Percentiles rank a stretch among this genome's conserved stretches.
Evolutionary conservation across 352 stramenopile genomes (phyloP).

Genomic region (Thalassiosira oceanica): DNA sequence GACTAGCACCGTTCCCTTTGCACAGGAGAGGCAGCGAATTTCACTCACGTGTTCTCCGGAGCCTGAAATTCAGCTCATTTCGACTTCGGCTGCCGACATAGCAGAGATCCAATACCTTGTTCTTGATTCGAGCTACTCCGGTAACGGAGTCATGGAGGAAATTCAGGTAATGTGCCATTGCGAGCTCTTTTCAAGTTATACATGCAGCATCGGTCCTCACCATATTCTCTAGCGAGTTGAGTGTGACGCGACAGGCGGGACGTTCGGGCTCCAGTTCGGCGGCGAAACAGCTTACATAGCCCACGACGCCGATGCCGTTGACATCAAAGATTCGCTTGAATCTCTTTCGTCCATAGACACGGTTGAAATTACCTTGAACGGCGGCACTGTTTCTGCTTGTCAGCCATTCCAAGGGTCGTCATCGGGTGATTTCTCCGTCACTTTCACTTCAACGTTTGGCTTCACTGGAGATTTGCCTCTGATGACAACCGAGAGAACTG

Average conservation of each 20-base stretch:
- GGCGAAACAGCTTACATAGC: conserved; percentile 88
- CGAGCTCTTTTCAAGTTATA: too few species aligned
- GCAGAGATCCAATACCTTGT: conserved; percentile 86
- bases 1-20: conserved; percentile 84
- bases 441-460: conserved; percentile 84
- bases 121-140: conserved; percentile 82
- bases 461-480: conserved; percentile 87
- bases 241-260: conserved; percentile 89
- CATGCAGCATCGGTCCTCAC: too few species aligned
- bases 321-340: conserved; percentile 87
- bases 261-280: conserved; percentile 81
- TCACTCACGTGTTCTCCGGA: conserved; percentile 58
- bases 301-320: conserved; percentile 79
- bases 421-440: conserved; percentile 84
- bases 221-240: too few species aligned
- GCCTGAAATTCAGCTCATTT: conserved; percentile 75
- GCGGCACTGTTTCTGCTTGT: conserved; percentile 72
- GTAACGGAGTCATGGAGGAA: conserved; percentile 74
- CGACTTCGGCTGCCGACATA: conserved; percentile 79
- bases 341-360: conserved; percentile 86
- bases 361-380: conserved; percentile 81
- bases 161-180: too few species aligned
- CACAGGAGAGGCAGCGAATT: conserved; percentile 76
- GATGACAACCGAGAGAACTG: conserved; percentile 84
- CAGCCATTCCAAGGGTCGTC: conserved; percentile 69